phyloP scores from a whole-genome alignment of 164 flowering plant genomes.

The Aristolochia contorta region DNA sequence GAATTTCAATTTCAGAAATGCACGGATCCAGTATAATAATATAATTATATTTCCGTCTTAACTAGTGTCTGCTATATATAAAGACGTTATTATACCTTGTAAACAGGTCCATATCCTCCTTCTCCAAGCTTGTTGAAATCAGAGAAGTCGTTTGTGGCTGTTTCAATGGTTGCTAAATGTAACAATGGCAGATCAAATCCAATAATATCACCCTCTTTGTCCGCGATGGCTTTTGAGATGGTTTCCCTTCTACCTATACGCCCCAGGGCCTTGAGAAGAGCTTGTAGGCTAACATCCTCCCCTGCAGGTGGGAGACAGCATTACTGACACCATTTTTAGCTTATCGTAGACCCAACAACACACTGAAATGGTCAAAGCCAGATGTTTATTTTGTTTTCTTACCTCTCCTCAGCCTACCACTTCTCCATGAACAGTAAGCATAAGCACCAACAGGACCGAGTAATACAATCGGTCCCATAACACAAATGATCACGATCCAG shows the following conservation, averaged over 20 bases:
- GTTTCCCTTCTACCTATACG: background rate
- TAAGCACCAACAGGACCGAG: too few relatives aligned
- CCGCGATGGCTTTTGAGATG: background rate
- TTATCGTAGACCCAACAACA: too few relatives aligned
- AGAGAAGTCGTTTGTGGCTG: background rate
- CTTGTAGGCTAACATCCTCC: background rate
- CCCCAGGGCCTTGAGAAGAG: background rate
- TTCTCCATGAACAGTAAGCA: too few relatives aligned
- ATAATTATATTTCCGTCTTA: background rate
- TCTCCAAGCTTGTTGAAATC: background rate
- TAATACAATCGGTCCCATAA: too few relatives aligned
- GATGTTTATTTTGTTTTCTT: too few relatives aligned
- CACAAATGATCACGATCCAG: too few relatives aligned
- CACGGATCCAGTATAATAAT: background rate
- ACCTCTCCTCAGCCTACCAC: too few relatives aligned
- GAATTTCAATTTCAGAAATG: background rate
- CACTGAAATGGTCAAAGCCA: too few relatives aligned
- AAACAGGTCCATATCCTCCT: constrained; percentile 5
- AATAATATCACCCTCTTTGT: background rate
- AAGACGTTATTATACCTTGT: background rate
- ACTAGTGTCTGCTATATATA: background rate
- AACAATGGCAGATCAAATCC: background rate
- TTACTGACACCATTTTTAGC: too few relatives aligned
- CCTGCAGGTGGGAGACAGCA: background rate
- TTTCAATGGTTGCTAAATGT: background rate